A percentile compares a stretch with the other conserved stretches of the same genome.
Conservation (phyloP, 2,329 filamentous ascomycete species). For the Botrytis hyacinthi region DNA sequence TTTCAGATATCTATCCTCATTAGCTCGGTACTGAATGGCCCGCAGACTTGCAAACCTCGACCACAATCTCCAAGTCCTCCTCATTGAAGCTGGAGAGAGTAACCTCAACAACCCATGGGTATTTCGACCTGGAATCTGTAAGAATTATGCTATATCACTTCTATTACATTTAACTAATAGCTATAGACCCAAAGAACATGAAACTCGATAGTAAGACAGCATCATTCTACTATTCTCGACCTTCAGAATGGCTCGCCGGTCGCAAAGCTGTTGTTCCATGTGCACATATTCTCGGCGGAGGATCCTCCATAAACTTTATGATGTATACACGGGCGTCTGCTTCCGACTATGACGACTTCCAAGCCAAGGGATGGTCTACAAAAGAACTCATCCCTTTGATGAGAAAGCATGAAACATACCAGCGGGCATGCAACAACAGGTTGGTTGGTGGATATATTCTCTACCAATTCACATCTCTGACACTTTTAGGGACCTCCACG, state of each 20-base stretch:
- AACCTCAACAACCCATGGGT: conserved; percentile 52
- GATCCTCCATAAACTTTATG: conserved; percentile 60
- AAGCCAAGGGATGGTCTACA: conserved; percentile 52
- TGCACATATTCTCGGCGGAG: conserved; percentile 59
- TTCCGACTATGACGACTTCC: conserved; percentile 53
- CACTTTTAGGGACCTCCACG: conserved; percentile 59
- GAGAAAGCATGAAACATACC: conserved; percentile 59
- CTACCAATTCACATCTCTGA: conserved; percentile 6
- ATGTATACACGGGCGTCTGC: conserved; percentile 49
- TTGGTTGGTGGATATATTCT: conserved; percentile 41
- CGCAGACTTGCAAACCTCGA: conserved; percentile 49
- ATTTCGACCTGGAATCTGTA: conserved; percentile 51
- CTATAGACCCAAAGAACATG: conserved; percentile 37
- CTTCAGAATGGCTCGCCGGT: conserved; percentile 57
- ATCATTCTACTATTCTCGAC: conserved; percentile 70
- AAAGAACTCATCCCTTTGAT: conserved; percentile 54
- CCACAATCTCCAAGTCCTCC: conserved; percentile 46
- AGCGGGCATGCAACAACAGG: conserved; percentile 54
- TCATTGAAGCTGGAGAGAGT: conserved; percentile 55
- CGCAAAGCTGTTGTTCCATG: conserved; percentile 48
- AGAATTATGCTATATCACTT: conserved; percentile 43
- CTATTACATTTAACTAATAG: conserved; percentile 39
- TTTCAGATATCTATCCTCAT: background rate
- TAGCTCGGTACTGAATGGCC: background rate
- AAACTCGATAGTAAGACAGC: conserved; percentile 50